These are phyloP conservation scores for Moesziomyces sp. DNA, from an alignment of 1,284 basidiomycete species.

Conservation along the genomic window DNA sequence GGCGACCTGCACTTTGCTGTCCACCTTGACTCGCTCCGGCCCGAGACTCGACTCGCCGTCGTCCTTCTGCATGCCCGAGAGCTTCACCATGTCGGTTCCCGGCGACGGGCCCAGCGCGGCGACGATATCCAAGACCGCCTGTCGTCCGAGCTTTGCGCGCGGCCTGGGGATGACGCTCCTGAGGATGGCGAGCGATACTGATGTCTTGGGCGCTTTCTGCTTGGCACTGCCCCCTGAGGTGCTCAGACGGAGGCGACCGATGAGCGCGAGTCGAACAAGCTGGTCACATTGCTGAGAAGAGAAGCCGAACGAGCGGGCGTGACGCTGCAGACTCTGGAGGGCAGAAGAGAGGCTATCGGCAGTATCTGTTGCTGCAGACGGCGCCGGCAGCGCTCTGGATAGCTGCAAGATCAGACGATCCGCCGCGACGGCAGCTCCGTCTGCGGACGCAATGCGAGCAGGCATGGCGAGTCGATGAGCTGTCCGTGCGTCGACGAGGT, in stretches of 20 bases:
- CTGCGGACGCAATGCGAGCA: slow-evolving; percentile 11
- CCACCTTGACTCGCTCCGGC: slow-evolving; percentile 30
- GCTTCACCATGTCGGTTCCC: slow-evolving; percentile 22
- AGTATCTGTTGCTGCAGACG: slow-evolving; percentile 6
- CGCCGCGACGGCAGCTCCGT: slow-evolving; percentile 14
- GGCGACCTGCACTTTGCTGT: slow-evolving; percentile 43
- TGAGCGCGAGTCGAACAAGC: slow-evolving; percentile 33
- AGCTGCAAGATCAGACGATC: slow-evolving; percentile 30
- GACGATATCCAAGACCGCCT: slow-evolving; percentile 33
- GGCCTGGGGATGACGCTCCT: slow-evolving; percentile 33
- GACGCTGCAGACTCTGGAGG: slow-evolving; percentile 18
- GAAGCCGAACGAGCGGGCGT: slow-evolving; percentile 33
- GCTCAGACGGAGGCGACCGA: slow-evolving; percentile 22
- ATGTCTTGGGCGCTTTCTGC: slow-evolving; percentile 29
- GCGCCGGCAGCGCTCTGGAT: slow-evolving; percentile 21
- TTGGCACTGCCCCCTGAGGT: slow-evolving; percentile 7
- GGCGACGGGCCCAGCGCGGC: slow-evolving; percentile 35
- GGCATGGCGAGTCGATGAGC: slow-evolving; percentile 12
- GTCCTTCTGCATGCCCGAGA: slow-evolving; percentile 24
- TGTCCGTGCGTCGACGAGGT: not conserved
- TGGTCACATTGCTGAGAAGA: slow-evolving; percentile 38
- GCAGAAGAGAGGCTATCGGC: slow-evolving; percentile 12
- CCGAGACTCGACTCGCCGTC: slow-evolving; percentile 18
- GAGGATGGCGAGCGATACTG: slow-evolving; percentile 30
- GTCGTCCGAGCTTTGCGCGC: slow-evolving; percentile 27